Evolutionary conservation across 495 filamentous ascomycete species (phyloP).

Genomic region (Penicillium lagena): DNA sequence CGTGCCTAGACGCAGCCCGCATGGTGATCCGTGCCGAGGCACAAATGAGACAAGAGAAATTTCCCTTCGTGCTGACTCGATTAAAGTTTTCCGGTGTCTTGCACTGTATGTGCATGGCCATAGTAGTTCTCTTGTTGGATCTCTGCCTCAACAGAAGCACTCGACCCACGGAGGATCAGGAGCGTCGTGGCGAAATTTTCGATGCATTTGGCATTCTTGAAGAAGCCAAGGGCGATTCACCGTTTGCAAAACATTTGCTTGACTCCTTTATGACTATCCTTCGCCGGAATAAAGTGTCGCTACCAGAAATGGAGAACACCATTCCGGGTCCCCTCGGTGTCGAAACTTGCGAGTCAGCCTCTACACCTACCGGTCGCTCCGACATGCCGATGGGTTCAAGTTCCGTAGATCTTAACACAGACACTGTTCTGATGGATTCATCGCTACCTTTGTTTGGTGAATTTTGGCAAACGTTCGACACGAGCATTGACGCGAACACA

Average conservation of each 20-base stretch:
- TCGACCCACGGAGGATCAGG: conserved; percentile 6
- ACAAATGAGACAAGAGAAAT: conserved; percentile 8
- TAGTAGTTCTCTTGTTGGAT: conserved; percentile 30
- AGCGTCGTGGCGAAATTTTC: conserved; percentile 19
- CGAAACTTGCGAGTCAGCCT: not conserved
- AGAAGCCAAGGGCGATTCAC: conserved; percentile 22
- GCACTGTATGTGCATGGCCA: conserved; percentile 29
- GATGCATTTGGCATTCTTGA: conserved; percentile 29
- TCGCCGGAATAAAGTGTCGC: conserved; percentile 17
- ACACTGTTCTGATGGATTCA: not conserved
- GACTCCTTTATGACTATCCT: conserved; percentile 26
- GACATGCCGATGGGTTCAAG: not conserved
- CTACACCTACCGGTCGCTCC: not conserved
- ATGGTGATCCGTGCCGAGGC: conserved; percentile 22
- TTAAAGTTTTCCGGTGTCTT: conserved; percentile 23
- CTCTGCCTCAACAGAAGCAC: conserved; percentile 17
- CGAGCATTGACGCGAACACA: conserved; percentile 5
- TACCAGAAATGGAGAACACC: not conserved
- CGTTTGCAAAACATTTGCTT: conserved; percentile 24
- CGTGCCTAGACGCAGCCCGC: conserved; percentile 29
- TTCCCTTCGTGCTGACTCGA: conserved; percentile 14
- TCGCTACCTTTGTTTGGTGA: conserved; percentile 11
- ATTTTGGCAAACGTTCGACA: conserved; percentile 16
- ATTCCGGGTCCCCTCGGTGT: not conserved
- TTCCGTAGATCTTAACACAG: not conserved